phyloP scores from a whole-genome alignment of 1,139 yeast genomes.

The Sporopachydermia cereana region DNA sequence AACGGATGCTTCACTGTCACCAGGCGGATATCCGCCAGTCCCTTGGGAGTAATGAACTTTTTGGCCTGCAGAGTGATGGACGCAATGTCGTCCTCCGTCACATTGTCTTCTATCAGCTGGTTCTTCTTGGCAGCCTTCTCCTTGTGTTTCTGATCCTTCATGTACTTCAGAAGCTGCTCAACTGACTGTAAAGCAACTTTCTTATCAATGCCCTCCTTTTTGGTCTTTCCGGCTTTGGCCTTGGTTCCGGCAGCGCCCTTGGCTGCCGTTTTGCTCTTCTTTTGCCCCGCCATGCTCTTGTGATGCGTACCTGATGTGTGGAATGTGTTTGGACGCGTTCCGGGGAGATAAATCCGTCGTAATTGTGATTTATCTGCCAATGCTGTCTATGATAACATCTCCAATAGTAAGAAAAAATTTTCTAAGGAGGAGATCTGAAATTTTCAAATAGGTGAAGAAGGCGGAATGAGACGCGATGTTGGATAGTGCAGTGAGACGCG shows the following conservation, averaged over 20 bases:
- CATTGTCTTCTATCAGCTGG: constrained; percentile 6
- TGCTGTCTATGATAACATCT: too few species aligned
- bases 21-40: neutral
- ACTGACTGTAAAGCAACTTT: constrained; percentile 13
- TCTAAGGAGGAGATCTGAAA: too few species aligned
- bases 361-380: too few species aligned
- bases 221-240: neutral
- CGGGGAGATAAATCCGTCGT: too few species aligned
- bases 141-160: constrained; percentile 16
- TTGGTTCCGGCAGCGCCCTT: neutral
- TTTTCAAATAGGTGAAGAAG: too few species aligned
- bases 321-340: too few species aligned
- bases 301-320: too few species aligned
- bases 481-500: neutral
- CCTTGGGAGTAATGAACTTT: constrained; percentile 3
- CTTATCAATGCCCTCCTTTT: constrained; percentile 1
- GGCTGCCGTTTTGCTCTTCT: neutral
- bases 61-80: neutral
- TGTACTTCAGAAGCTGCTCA: constrained; percentile 18
- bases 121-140: constrained; percentile 12
- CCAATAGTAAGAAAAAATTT: too few species aligned
- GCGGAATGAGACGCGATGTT: neutral
- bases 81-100: neutral
- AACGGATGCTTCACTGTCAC: neutral
- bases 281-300: neutral